phyloP scores from a whole-genome alignment of 2,329 filamentous ascomycete species.

The Colletotrichum sp. region DNA sequence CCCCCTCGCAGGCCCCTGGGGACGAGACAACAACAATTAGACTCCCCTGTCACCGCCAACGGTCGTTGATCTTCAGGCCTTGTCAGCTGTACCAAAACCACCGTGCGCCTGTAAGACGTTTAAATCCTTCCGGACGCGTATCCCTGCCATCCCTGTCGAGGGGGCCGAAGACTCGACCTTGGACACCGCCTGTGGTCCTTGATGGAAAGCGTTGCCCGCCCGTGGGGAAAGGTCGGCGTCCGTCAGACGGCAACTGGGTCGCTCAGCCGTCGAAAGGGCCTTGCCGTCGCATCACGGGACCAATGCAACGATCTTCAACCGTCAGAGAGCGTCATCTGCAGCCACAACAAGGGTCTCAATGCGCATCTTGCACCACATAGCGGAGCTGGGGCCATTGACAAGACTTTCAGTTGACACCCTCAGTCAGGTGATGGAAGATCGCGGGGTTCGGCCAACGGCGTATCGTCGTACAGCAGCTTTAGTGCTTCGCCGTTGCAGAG shows the following conservation, averaged over 20 bases:
- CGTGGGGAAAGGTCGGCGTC: background rate
- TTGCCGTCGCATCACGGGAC: background rate
- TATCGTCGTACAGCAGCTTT: background rate
- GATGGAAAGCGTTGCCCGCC: background rate
- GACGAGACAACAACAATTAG: background rate
- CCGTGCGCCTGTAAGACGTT: constrained; percentile 5
- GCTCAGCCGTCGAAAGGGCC: background rate
- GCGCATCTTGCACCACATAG: background rate
- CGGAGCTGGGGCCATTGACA: background rate
- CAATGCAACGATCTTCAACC: background rate
- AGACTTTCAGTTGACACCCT: background rate
- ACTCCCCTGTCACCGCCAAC: background rate
- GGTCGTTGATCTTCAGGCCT: background rate
- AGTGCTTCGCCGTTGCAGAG: background rate
- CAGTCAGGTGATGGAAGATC: background rate
- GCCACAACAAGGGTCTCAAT: background rate
- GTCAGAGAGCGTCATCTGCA: background rate
- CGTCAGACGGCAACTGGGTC: background rate
- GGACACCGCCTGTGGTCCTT: background rate
- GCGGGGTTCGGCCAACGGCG: background rate
- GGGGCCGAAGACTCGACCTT: background rate
- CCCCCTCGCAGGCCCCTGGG: background rate
- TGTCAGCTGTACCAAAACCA: background rate
- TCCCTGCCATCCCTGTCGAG: background rate
- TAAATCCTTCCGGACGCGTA: constrained; percentile 1